phyloP scores from a whole-genome alignment of 345 rosid species.

The Gynandropsis gynandra region DNA sequence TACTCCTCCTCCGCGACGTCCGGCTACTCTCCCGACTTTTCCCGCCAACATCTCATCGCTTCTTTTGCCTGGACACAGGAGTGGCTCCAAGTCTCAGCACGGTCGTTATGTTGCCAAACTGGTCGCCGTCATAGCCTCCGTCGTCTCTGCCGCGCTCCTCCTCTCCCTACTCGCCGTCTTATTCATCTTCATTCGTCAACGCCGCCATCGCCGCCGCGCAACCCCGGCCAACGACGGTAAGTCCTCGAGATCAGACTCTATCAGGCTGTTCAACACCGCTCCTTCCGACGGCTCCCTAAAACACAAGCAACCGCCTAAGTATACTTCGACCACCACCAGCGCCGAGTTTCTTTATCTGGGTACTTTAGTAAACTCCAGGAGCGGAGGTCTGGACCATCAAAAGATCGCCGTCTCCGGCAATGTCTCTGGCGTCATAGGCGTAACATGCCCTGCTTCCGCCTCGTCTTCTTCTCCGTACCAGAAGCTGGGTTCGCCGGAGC shows the following conservation, averaged over 20 bases:
- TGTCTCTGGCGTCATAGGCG: slow-evolving; percentile 37
- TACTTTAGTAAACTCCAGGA: slow-evolving; percentile 48
- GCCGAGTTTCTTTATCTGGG: slow-evolving; percentile 90
- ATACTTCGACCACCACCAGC: slow-evolving; percentile 39
- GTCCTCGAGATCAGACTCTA: too few species aligned
- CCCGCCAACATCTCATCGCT: slow-evolving; percentile 91
- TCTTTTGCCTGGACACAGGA: slow-evolving; percentile 43
- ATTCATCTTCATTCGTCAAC: slow-evolving; percentile 38
- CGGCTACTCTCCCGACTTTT: slow-evolving; percentile 48
- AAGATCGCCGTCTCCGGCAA: slow-evolving; percentile 30
- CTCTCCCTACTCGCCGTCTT: slow-evolving; percentile 34
- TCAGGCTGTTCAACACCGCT: slow-evolving; percentile 20
- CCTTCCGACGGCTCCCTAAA: slow-evolving; percentile 44
- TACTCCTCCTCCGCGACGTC: slow-evolving; percentile 37
- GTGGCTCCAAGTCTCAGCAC: slow-evolving; percentile 21
- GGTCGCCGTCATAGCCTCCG: slow-evolving; percentile 46
- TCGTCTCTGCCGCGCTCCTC: slow-evolving; percentile 46
- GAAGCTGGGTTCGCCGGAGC: slow-evolving; percentile 85
- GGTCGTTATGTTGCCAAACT: slow-evolving; percentile 28
- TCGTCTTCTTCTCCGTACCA: slow-evolving; percentile 38
- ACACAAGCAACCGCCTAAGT: slow-evolving; percentile 27
- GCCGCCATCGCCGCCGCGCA: slow-evolving; percentile 24
- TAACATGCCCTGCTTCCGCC: slow-evolving; percentile 20
- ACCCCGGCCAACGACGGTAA: slow-evolving; percentile 30
- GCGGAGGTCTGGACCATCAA: slow-evolving; percentile 28